These are phyloP conservation scores for Mycena maculata DNA, from an alignment of 768 basidiomycete species.

Conservation along the genomic window DNA sequence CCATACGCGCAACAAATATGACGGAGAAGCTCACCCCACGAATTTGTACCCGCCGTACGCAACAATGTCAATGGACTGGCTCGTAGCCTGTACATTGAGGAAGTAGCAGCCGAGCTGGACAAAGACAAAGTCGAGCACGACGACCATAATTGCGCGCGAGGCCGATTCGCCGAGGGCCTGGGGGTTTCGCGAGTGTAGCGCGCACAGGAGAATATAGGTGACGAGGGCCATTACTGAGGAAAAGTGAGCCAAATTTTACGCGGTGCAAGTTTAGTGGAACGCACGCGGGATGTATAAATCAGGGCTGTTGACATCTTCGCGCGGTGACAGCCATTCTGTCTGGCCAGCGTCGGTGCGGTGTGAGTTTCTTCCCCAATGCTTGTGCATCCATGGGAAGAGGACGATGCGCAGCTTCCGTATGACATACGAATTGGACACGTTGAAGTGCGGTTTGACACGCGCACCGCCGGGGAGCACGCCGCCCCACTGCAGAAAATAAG, in stretches of 20 bases:
- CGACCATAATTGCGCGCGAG: slow-evolving; percentile 84
- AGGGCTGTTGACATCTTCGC: slow-evolving; percentile 95
- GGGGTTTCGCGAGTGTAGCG: slow-evolving; percentile 89
- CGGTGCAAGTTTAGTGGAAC: slow-evolving; percentile 33
- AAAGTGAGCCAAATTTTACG: slow-evolving; percentile 10
- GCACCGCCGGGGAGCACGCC: slow-evolving; percentile 81
- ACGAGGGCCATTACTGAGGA: slow-evolving; percentile 90
- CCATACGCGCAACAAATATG: not conserved
- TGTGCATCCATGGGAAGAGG: slow-evolving; percentile 96
- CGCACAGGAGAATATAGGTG: slow-evolving; percentile 92
- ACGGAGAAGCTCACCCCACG: slow-evolving; percentile 74
- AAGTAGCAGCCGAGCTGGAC: slow-evolving; percentile 95
- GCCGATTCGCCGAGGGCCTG: slow-evolving; percentile 88
- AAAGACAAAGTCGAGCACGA: slow-evolving; percentile 88
- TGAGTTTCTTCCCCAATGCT: slow-evolving; percentile 83
- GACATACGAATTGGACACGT: slow-evolving; percentile 97
- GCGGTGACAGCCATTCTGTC: slow-evolving; percentile 86
- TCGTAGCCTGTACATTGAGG: slow-evolving; percentile 82
- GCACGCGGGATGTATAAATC: slow-evolving; percentile 96
- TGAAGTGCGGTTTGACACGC: slow-evolving; percentile 90
- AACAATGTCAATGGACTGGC: slow-evolving; percentile 82
- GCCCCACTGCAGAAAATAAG: slow-evolving; percentile 69
- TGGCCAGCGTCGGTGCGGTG: slow-evolving; percentile 72
- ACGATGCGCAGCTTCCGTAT: slow-evolving; percentile 88
- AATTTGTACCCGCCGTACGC: slow-evolving; percentile 99